Conservation (phyloP, 345 rosid genomes). For the Heritiera fomes region DNA sequence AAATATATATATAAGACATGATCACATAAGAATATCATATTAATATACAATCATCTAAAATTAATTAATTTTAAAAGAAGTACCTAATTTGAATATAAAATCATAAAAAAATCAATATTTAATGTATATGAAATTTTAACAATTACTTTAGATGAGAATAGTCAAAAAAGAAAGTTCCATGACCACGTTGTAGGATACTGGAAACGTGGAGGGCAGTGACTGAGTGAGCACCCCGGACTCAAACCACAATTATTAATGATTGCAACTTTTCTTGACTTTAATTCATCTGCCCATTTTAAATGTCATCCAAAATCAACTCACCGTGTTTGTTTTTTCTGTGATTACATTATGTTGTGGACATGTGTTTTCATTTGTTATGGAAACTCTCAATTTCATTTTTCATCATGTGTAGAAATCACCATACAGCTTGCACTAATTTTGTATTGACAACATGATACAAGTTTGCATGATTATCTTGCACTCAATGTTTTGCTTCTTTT, state of each 20-base stretch:
- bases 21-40: too few relatives aligned
- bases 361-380: not conserved
- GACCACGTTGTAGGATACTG: not conserved
- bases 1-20: too few relatives aligned
- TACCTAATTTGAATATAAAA: too few relatives aligned
- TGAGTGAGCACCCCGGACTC: not conserved
- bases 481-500: not conserved
- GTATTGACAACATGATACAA: not conserved
- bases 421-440: not conserved
- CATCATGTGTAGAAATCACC: not conserved
- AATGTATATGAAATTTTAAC: too few relatives aligned
- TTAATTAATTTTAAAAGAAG: too few relatives aligned
- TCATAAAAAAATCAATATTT: too few relatives aligned
- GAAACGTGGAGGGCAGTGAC: not conserved
- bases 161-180: not conserved
- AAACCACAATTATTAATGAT: not conserved
- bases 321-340: not conserved
- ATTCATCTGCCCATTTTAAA: not conserved
- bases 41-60: too few relatives aligned
- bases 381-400: not conserved
- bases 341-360: not conserved
- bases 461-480: conserved; percentile 14
- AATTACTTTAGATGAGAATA: not conserved
- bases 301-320: not conserved
- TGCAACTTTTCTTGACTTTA: conserved; percentile 8